Base-by-base conservation (phyloP, 768 basidiomycete genomes). In the Lactifluus echinatus region DNA sequence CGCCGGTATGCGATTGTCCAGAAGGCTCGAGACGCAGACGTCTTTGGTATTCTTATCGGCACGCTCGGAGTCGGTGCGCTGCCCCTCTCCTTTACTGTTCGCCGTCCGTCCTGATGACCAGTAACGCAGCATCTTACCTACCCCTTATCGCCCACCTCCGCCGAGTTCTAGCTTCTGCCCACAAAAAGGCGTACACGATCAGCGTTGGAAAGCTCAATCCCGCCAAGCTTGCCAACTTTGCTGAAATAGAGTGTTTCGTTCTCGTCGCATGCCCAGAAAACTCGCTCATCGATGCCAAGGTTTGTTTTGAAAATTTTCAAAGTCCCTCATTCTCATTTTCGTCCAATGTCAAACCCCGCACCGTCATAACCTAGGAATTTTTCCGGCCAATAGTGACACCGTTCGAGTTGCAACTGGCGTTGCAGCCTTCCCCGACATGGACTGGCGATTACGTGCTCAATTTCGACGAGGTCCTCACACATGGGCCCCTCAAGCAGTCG, bases 221-320 rank as follows among this genome's bases (percentile, higher is more conserved):
- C 0, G 81, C 93, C 7, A 98, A 98, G 66, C 78, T 98, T 21
- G 95, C 85, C 8, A 99, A 98, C 70, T 98, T 97, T 69, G 79
- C 89, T 66, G 94, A 97, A 69, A 85, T 99, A 48, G 95, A 97
- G 67, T 95, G 93, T 65, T 98, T 93, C 66, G 86, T 97, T 17
- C 77, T 96, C 56, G 89, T 96, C 3, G 94, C 94, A 2, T 99
- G 96, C 70, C 87, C 87, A 0, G 94, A 99, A 68, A 95, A 95
- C 64, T 89, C 87, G 51, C 67, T 97, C 24, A 75, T 87, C 34
- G 87, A 89, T 21, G 77, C 83, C 4, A 87, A 87, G 73, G 85
- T 79, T 40, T 69, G 10, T 64, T 7, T 48, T 55, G 23, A 48
- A 34, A 31, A 4, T n/a, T 14, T 48, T 10, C 4, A 21, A 8